Evolutionary conservation across 345 rosid genomes (phyloP), one percentile per base, ranked within the genome.

Genomic region (Anastatica hierochuntica): DNA sequence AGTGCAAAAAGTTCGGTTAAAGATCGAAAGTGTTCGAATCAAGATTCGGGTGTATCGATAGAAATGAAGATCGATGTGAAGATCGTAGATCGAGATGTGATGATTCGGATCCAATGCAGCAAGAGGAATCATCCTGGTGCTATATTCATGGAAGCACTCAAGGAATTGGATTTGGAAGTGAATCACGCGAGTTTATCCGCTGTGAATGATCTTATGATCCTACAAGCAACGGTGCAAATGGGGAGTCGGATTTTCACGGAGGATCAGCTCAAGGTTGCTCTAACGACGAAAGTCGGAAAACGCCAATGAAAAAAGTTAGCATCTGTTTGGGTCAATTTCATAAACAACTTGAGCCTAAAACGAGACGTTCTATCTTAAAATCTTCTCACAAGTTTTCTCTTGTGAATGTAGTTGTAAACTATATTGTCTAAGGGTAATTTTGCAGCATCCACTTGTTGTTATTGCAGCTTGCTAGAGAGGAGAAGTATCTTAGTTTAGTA

Each of bases 161-260:
- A 67, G 74, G 98, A 87, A 14, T 58, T 90, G 67, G 95, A 87
- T 52, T 77, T 90, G 33, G 96, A 90, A 31, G 96, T 90, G 49
- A 76, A 79, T 58, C 92, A 90, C 9, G 98, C 95, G 8, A 90
- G 95, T 47, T 83, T 84, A 33, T 80, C 95, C 0, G 95, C 84
- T 26, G 79, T 84, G 67, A 84, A 90, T 51, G 98, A 87, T 57
- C 58, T 90, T 71, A 90, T 87, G 96, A 90, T 90, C 63, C 98
- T 84, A 42, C 96, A 90, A 79, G 98, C 98, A 2, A 84, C 95
- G 0, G 98, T 90, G 43, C 87, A 82, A 71, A 90, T 90, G 90
- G 89, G 80, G 13, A 75, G 73, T 45, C 81, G 77, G 56, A 67
- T 76, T 56, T 90, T 80, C 74, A 74, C 92, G 0, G 96, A 74